Conservation (phyloP, 1,284 basidiomycete species). For the Thecaphora thlaspeos region DNA sequence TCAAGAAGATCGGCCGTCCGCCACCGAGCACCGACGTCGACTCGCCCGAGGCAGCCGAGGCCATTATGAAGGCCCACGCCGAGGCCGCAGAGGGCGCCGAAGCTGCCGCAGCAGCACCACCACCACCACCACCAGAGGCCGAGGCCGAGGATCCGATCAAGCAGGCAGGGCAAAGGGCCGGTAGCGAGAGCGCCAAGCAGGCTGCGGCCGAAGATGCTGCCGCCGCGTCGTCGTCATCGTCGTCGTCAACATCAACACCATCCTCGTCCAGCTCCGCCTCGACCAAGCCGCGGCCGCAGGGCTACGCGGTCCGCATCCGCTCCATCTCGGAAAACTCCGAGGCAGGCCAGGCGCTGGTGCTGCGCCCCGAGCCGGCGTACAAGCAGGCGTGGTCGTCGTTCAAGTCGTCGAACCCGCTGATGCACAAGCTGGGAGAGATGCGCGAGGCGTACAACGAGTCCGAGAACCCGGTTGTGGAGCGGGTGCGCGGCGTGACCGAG, state of each 20-base stretch:
- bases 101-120: constrained; percentile 8
- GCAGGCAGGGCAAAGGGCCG: constrained; percentile 8
- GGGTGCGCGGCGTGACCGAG: constrained; percentile 77
- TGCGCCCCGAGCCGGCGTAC: constrained; percentile 46
- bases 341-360: constrained; percentile 43
- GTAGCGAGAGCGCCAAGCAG: background rate
- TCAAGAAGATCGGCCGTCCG: constrained; percentile 51
- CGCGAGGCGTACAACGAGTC: constrained; percentile 74
- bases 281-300: constrained; percentile 26
- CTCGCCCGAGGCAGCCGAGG: constrained; percentile 31
- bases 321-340: constrained; percentile 29
- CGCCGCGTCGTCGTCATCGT: background rate
- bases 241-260: background rate
- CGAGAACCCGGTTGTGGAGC: constrained; percentile 82
- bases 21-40: constrained; percentile 51
- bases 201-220: constrained; percentile 3
- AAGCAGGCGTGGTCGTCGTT: constrained; percentile 45
- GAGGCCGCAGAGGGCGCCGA: constrained; percentile 32
- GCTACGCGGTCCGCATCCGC: constrained; percentile 43
- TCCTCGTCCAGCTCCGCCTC: background rate
- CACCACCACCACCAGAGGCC: constrained; percentile 3
- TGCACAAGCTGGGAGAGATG: constrained; percentile 34
- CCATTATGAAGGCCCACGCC: constrained; percentile 38
- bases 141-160: constrained; percentile 6
- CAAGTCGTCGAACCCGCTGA: constrained; percentile 43